A percentile compares a stretch with the other conserved stretches of the same genome.
Evolutionary conservation across 1,139 yeast genomes (phyloP).

Genomic region (Pichia sp.): DNA sequence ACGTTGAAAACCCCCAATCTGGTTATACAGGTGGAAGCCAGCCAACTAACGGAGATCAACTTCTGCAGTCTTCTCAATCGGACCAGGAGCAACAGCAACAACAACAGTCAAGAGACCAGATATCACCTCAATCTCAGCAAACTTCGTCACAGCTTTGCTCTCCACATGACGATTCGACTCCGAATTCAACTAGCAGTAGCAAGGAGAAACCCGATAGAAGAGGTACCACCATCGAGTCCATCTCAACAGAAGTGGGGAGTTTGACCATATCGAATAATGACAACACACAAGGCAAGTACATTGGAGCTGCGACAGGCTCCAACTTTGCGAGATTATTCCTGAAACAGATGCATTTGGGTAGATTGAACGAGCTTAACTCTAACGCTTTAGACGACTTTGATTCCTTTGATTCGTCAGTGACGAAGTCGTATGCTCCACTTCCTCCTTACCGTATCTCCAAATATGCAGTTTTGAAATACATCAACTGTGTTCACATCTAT

Average conservation of each 20-base stretch:
- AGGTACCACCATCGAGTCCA: slow-evolving; percentile 22
- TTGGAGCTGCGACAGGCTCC: slow-evolving; percentile 24
- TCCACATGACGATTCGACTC: background rate
- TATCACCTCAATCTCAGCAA: background rate
- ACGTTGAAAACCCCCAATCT: background rate
- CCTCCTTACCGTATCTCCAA: slow-evolving; percentile 23
- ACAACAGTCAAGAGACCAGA: background rate
- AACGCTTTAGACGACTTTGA: slow-evolving; percentile 15
- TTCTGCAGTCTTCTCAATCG: background rate
- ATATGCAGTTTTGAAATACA: slow-evolving; percentile 18
- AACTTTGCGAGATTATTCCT: slow-evolving; percentile 24
- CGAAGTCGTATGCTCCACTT: slow-evolving; percentile 22
- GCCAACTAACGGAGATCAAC: background rate
- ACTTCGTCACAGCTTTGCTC: background rate
- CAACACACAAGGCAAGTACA: slow-evolving; percentile 20
- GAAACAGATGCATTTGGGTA: slow-evolving; percentile 21
- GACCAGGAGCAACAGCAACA: background rate
- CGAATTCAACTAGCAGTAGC: background rate
- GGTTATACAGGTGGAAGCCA: background rate
- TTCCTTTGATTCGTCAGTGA: slow-evolving; percentile 19
- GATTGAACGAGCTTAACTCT: slow-evolving; percentile 12
- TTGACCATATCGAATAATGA: slow-evolving; percentile 20
- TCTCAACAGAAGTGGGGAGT: slow-evolving; percentile 28
- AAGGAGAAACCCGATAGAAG: slow-evolving; percentile 3
- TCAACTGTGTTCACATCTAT: slow-evolving; percentile 22